Evolutionary conservation across 2,329 filamentous ascomycete species (phyloP).

Genomic region (Hypoxylon sp.): DNA sequence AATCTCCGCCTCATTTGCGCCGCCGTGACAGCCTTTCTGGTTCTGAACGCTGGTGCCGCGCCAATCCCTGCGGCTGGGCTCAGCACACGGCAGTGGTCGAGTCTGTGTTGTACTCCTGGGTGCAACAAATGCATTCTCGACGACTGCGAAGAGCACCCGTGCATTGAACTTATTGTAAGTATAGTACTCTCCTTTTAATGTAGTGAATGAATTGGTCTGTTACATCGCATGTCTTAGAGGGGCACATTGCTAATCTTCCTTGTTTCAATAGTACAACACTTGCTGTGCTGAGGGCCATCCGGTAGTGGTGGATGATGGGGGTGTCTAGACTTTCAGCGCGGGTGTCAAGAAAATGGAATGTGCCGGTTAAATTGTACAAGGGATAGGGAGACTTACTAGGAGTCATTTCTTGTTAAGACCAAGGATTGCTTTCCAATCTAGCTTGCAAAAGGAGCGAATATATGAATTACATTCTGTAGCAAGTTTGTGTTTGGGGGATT

Average conservation of each 20-base stretch:
- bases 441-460: no score
- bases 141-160: background rate
- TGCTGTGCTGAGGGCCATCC: slow-evolving; percentile 17
- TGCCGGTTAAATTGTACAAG: background rate
- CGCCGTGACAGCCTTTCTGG: background rate
- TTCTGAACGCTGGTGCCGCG: background rate
- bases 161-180: slow-evolving; percentile 8
- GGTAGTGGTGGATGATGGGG: background rate
- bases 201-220: background rate
- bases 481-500: no score
- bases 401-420: no score
- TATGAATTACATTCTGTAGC: no score
- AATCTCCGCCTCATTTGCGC: background rate
- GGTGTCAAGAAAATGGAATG: slow-evolving; percentile 12
- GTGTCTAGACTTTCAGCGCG: slow-evolving; percentile 5
- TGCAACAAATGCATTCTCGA: background rate
- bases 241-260: slow-evolving; percentile 9
- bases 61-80: background rate
- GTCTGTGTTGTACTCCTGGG: slow-evolving; percentile 8
- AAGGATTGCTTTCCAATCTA: no score
- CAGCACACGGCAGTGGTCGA: background rate
- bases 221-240: background rate
- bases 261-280: slow-evolving; percentile 3
- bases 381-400: no score
- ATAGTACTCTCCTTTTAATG: background rate